Percentiles rank a stretch among this genome's conserved stretches.
These are phyloP conservation scores for Gloeophyllum trabeum DNA, from an alignment of 768 basidiomycete genomes.

Conservation along the genomic window DNA sequence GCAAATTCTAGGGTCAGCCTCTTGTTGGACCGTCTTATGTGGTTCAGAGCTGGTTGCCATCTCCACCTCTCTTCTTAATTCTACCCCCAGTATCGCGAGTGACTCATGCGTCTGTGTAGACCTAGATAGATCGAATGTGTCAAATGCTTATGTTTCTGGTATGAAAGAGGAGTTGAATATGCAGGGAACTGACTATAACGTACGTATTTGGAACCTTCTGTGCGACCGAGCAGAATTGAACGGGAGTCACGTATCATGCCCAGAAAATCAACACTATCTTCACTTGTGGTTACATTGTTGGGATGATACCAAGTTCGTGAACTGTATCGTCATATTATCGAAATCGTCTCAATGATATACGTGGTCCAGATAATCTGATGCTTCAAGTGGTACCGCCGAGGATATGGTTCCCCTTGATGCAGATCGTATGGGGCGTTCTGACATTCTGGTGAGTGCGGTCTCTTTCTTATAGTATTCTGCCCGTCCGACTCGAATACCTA, in stretches of 20 bases:
- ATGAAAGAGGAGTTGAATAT: slow-evolving; percentile 66
- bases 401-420: slow-evolving; percentile 57
- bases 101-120: slow-evolving; percentile 23
- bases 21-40: no score
- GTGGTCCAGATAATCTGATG: slow-evolving; percentile 33
- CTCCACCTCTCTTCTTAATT: no score
- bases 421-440: slow-evolving; percentile 53
- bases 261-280: slow-evolving; percentile 62
- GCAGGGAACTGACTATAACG: slow-evolving; percentile 54
- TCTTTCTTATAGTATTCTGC: neutral
- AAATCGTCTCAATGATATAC: no score
- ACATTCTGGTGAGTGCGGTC: slow-evolving; percentile 43
- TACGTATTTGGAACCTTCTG: slow-evolving; percentile 12
- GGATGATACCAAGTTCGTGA: slow-evolving; percentile 54
- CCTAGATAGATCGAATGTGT: slow-evolving; percentile 56
- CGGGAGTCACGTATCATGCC: neutral
- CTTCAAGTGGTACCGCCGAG: slow-evolving; percentile 51
- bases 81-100: neutral
- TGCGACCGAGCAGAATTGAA: no score
- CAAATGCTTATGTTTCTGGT: slow-evolving; percentile 71
- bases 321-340: no score
- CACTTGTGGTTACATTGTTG: slow-evolving; percentile 66
- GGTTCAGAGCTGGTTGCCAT: no score
- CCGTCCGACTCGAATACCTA: slow-evolving; percentile 1
- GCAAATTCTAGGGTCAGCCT: no score